A percentile compares a stretch with the other conserved stretches of the same genome.
phyloP scores from a whole-genome alignment of 192 early-diverging fungal species.

The Linnemannia hyalina region DNA sequence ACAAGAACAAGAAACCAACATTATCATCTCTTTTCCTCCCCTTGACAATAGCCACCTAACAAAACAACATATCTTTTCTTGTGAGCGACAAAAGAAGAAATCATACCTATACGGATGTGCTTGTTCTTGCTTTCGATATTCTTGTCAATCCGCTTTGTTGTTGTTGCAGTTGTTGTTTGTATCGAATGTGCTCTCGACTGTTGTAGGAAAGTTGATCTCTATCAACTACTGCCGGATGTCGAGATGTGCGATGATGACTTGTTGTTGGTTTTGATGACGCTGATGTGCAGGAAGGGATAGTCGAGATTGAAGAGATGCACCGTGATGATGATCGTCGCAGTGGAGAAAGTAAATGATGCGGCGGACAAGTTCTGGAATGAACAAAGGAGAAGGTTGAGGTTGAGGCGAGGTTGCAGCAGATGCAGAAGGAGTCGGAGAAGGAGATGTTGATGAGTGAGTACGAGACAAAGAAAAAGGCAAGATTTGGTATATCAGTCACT shows the following conservation, averaged over 20 bases:
- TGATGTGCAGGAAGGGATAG: not conserved
- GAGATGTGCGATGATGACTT: too few relatives aligned
- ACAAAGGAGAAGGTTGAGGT: constrained; percentile 6
- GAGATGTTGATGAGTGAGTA: not conserved
- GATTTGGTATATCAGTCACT: not conserved
- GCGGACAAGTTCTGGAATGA: constrained; percentile 12
- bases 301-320: not conserved
- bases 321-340: not conserved
- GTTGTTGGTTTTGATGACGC: not conserved
- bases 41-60: not conserved
- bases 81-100: not conserved
- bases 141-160: not conserved
- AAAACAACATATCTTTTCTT: not conserved
- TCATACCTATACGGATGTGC: not conserved
- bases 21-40: not conserved
- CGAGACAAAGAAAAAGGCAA: not conserved
- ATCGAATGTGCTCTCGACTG: too few relatives aligned
- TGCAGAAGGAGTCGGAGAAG: not conserved
- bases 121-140: not conserved
- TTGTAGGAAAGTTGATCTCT: too few relatives aligned
- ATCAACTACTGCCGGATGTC: too few relatives aligned
- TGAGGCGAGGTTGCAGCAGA: not conserved
- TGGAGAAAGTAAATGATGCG: not conserved
- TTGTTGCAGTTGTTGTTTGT: not conserved
- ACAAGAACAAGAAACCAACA: not conserved